Percentiles rank a stretch among this genome's conserved stretches.
Evolutionary conservation across 2,329 filamentous ascomycete species (phyloP).

Genomic region (Decorospora gaudefroyi): DNA sequence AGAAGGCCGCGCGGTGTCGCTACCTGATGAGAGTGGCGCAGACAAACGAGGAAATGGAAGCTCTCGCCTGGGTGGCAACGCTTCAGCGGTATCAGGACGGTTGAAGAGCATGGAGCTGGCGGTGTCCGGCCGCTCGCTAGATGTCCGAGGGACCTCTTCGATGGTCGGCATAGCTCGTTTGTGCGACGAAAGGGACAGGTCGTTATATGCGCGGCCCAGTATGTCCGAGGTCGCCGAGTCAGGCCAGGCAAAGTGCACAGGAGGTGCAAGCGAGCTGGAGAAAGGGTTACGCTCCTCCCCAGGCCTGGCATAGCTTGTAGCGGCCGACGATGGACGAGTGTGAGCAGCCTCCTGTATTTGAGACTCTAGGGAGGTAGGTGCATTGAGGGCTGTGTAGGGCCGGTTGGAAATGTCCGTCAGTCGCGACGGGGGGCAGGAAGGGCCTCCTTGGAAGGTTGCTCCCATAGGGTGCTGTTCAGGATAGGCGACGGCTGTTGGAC

Average conservation of each 20-base stretch:
- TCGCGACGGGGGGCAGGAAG: constrained; percentile 36
- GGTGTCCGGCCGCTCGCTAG: constrained; percentile 23
- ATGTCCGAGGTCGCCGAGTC: constrained; percentile 26
- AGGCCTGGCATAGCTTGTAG: constrained; percentile 6
- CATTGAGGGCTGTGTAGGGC: constrained; percentile 29
- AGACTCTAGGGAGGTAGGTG: constrained; percentile 11
- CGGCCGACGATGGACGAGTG: constrained; percentile 27
- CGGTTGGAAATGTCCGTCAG: constrained; percentile 32
- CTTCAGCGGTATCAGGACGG: constrained; percentile 18
- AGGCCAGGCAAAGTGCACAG: constrained; percentile 35
- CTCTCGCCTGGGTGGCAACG: constrained; percentile 47
- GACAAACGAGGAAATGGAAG: constrained; percentile 49
- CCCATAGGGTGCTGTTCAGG: constrained; percentile 5
- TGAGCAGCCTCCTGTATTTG: constrained; percentile 16
- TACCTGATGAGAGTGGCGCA: constrained; percentile 31
- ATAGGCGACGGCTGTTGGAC: neutral
- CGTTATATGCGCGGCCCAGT: constrained; percentile 5
- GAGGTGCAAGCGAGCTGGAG: constrained; percentile 28
- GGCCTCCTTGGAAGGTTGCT: constrained; percentile 3
- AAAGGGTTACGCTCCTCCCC: neutral
- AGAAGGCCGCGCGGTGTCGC: constrained; percentile 24
- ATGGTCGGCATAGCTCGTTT: constrained; percentile 6
- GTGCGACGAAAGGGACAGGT: constrained; percentile 2
- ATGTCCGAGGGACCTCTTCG: constrained; percentile 8
- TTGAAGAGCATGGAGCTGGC: constrained; percentile 25